Evolutionary conservation across 768 basidiomycete species (phyloP).

Genomic region (Ramaria rubella): DNA sequence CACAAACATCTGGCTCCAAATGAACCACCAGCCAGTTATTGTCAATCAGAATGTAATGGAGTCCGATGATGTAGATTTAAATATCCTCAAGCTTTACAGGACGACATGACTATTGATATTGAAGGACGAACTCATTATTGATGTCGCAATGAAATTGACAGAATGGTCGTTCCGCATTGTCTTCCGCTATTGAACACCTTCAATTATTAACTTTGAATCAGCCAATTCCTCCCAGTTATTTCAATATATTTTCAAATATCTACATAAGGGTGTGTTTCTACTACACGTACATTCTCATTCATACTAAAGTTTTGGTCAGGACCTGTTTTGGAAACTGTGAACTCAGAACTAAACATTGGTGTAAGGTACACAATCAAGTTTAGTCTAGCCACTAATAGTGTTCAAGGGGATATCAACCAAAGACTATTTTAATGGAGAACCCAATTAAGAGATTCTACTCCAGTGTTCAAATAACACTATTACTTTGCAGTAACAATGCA

Average conservation of each 20-base stretch:
- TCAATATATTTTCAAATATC: constrained; percentile 36
- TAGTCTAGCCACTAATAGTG: no score
- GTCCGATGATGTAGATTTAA: constrained; percentile 18
- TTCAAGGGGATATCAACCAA: no score
- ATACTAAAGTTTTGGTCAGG: constrained; percentile 4
- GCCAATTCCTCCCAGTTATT: constrained; percentile 27
- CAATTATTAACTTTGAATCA: constrained; percentile 31
- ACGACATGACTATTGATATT: constrained; percentile 21
- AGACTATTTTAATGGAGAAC: no score
- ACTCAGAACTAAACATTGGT: no score
- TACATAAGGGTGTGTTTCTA: constrained; percentile 31
- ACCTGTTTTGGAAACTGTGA: no score
- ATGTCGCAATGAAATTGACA: constrained; percentile 19
- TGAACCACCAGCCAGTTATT: constrained; percentile 21
- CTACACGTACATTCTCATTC: not conserved
- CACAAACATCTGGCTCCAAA: constrained; percentile 24
- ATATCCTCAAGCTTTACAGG: constrained; percentile 16
- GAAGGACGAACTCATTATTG: constrained; percentile 26
- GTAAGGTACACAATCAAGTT: no score
- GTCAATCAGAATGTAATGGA: constrained; percentile 20
- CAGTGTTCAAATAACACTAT: no score
- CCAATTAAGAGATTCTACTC: no score
- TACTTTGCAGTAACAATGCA: no score
- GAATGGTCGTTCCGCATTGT: constrained; percentile 27
- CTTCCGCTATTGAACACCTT: constrained; percentile 24